Evolutionary conservation across 768 basidiomycete species (phyloP), one percentile per base, ranked within the genome.

Genomic region (Panaeolus cyanescens): DNA sequence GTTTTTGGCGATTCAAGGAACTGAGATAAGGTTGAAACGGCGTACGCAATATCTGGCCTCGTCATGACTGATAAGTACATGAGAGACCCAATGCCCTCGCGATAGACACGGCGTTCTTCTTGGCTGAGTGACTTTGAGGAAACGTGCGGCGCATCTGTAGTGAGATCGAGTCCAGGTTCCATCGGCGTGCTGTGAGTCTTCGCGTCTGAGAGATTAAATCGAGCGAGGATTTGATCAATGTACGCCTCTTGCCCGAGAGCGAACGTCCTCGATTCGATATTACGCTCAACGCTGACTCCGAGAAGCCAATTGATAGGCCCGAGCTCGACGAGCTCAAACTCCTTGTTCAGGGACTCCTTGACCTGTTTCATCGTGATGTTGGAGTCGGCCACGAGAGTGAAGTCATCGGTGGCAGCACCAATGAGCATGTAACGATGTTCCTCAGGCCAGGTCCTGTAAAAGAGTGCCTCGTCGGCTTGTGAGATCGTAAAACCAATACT

Each of bases 21-120:
- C 31, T 70, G 71, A 1, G 68, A 62, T 1, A 76, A 6, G 68
- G n/a, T n/a, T n/a, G n/a, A n/a, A n/a, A n/a, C n/a, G n/a, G n/a
- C n/a, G n/a, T n/a, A n/a, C n/a, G n/a, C 53, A 20, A 74, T 72
- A 54, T 77, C 70, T 5, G 76, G 72, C 25, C 67, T 59, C 1
- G 69, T 74, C 5, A 62, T 64, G 8, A 68, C 59, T 1, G 68
- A 58, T 15, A 67, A 50, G 55, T 75, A 78, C 55, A 75, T 68
- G n/a, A 78, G 60, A 0, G 66, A 69, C 0, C 74, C 73, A 5
- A 79, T 63, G 15, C 62, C 54, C 34, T 71, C 37, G 34, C 25
- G 39, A 22, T 20, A 58, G 10, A 40, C 9, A 30, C 20, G 39
- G 36, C 45, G 28, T 39, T 45, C 28, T 31, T 37, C 39, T 32